Conservation (phyloP, 2,329 filamentous ascomycete genomes). For the Scolecobasidium constrictum region DNA sequence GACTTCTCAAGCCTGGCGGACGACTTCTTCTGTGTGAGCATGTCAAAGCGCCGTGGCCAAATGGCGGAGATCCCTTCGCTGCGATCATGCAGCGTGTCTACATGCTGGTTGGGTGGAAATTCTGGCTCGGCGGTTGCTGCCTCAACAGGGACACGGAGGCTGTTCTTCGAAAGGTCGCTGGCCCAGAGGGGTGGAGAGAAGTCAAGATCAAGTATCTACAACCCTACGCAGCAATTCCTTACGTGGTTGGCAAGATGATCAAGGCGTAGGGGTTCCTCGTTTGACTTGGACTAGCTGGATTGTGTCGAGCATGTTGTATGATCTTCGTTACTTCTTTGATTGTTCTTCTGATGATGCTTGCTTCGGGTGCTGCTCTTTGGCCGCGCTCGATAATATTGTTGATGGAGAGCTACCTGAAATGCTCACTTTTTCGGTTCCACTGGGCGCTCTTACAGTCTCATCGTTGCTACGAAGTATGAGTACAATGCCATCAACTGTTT, state of each 20-base stretch:
- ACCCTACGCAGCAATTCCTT: constrained; percentile 20
- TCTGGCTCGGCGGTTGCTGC: constrained; percentile 41
- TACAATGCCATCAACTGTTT: neutral
- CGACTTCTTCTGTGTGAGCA: constrained; percentile 46
- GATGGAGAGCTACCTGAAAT: no score
- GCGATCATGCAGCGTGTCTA: constrained; percentile 36
- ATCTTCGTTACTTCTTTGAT: no score
- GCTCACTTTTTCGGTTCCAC: no score
- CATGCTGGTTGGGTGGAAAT: constrained; percentile 34
- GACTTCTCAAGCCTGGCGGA: constrained; percentile 42
- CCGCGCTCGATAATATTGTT: no score
- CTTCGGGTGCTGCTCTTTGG: no score
- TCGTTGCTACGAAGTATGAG: no score
- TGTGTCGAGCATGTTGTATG: neutral
- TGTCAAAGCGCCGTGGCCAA: constrained; percentile 41
- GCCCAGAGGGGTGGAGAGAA: constrained; percentile 31
- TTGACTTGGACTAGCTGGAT: neutral
- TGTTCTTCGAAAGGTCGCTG: constrained; percentile 31
- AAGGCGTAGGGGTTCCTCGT: no score
- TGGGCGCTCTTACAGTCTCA: no score
- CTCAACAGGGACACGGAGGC: constrained; percentile 38
- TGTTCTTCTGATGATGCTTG: no score
- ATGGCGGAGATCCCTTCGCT: constrained; percentile 34
- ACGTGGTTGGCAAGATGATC: constrained; percentile 20
- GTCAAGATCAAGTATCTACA: constrained; percentile 33